Evolutionary conservation across 2,329 filamentous ascomycete species (phyloP).

Genomic region (Apiospora sp.): DNA sequence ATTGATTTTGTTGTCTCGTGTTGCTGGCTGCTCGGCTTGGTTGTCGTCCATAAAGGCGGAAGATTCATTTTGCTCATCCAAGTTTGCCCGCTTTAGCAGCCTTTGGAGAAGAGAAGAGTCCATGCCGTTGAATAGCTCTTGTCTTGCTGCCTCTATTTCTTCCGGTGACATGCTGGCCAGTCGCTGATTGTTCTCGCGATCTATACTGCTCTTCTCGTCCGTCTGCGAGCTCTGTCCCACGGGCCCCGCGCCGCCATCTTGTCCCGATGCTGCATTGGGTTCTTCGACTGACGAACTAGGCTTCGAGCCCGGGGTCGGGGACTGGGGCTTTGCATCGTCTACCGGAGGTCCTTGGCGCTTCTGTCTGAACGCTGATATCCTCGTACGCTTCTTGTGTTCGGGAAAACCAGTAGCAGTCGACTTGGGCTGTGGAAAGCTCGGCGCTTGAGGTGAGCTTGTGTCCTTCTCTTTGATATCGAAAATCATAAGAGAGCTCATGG

Average conservation of each 20-base stretch:
- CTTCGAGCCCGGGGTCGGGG: neutral
- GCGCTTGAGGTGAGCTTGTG: constrained; percentile 64
- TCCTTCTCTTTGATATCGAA: constrained; percentile 83
- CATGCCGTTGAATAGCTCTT: constrained; percentile 81
- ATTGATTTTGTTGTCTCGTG: constrained; percentile 46
- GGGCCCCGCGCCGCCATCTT: constrained; percentile 24
- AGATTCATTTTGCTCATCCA: constrained; percentile 66
- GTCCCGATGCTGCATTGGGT: neutral
- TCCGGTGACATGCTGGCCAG: constrained; percentile 80
- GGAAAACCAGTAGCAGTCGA: constrained; percentile 78
- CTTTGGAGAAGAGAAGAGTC: constrained; percentile 79
- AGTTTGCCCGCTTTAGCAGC: constrained; percentile 77
- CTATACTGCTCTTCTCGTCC: constrained; percentile 76
- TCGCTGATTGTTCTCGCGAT: constrained; percentile 79
- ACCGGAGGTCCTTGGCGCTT: constrained; percentile 52
- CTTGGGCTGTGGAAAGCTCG: constrained; percentile 67
- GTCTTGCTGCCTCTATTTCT: constrained; percentile 82
- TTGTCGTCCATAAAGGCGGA: constrained; percentile 48
- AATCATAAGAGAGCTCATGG: constrained; percentile 54
- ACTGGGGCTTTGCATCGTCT: constrained; percentile 37
- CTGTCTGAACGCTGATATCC: constrained; percentile 82
- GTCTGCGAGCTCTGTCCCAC: constrained; percentile 45
- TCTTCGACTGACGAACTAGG: neutral
- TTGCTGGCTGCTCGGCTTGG: constrained; percentile 5
- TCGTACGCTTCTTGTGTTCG: constrained; percentile 80